Conservation (phyloP, 805 yeast species). For the Sugiyamaella smithiae region DNA sequence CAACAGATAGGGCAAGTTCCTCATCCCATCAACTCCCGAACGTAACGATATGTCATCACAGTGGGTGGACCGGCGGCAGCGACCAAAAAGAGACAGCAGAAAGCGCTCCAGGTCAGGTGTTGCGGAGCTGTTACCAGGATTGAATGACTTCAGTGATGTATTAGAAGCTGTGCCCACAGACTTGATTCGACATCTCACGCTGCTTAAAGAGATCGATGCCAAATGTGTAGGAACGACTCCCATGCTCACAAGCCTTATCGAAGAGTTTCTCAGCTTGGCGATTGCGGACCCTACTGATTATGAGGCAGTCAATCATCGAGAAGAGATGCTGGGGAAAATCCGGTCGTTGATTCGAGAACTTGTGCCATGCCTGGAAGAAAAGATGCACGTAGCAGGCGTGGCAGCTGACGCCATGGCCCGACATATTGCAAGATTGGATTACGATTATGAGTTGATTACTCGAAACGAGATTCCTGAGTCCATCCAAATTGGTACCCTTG, state of each 20-base stretch:
- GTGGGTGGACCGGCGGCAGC: conserved; percentile 45
- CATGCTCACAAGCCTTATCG: conserved; percentile 53
- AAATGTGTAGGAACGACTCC: conserved; percentile 80
- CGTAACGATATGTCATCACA: conserved; percentile 51
- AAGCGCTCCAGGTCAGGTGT: conserved; percentile 2
- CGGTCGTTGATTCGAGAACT: conserved; percentile 55
- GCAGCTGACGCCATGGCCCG: conserved; percentile 75
- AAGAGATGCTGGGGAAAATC: conserved; percentile 35
- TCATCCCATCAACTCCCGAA: conserved; percentile 40
- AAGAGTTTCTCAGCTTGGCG: conserved; percentile 43
- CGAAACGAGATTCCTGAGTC: conserved; percentile 79
- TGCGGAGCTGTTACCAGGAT: conserved; percentile 62
- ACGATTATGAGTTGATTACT: conserved; percentile 71
- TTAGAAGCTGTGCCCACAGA: conserved; percentile 87
- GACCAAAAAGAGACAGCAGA: too few relatives aligned
- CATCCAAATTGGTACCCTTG: conserved; percentile 71
- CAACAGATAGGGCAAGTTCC: too few relatives aligned
- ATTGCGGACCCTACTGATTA: conserved; percentile 12
- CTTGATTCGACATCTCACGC: conserved; percentile 77
- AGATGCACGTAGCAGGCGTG: conserved; percentile 93
- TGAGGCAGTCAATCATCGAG: conserved; percentile 25
- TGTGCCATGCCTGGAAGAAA: conserved; percentile 91
- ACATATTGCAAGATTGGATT: conserved; percentile 69
- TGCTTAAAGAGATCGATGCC: conserved; percentile 91
- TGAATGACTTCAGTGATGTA: conserved; percentile 88